Percentiles rank a stretch among this genome's conserved stretches.
These are phyloP conservation scores for Silene coronaria DNA, from an alignment of 179 eudicot species.

Conservation along the genomic window DNA sequence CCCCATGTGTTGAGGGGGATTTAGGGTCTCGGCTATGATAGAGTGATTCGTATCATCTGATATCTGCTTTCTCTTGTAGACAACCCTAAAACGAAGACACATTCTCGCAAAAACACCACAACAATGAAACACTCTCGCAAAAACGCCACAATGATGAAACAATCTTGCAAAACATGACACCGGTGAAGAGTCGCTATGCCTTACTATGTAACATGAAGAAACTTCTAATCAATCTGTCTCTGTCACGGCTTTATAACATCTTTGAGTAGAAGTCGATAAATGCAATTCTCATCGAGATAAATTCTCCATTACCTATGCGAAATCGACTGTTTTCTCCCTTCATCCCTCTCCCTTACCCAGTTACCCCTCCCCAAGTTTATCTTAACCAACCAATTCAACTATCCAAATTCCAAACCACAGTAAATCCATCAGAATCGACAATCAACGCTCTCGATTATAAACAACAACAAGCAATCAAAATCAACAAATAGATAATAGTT, in stretches of 20 bases:
- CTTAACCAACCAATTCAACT: background rate
- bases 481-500: background rate
- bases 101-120: too few relatives aligned
- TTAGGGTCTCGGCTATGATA: too few relatives aligned
- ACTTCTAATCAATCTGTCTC: background rate
- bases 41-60: too few relatives aligned
- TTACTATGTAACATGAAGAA: too few relatives aligned
- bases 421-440: constrained; percentile 6
- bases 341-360: too few relatives aligned
- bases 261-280: background rate
- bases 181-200: too few relatives aligned
- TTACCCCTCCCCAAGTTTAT: background rate
- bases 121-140: too few relatives aligned
- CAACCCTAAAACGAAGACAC: too few relatives aligned
- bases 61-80: too few relatives aligned
- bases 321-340: background rate
- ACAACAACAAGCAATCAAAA: background rate
- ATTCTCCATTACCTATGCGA: background rate
- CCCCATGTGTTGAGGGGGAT: too few relatives aligned
- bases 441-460: background rate
- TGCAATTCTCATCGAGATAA: background rate
- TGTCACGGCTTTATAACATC: background rate
- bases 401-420: background rate
- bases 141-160: too few relatives aligned
- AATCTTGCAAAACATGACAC: too few relatives aligned